Conservation (phyloP, 2,329 filamentous ascomycete genomes). For the Cadophora luteo-olivacea region DNA sequence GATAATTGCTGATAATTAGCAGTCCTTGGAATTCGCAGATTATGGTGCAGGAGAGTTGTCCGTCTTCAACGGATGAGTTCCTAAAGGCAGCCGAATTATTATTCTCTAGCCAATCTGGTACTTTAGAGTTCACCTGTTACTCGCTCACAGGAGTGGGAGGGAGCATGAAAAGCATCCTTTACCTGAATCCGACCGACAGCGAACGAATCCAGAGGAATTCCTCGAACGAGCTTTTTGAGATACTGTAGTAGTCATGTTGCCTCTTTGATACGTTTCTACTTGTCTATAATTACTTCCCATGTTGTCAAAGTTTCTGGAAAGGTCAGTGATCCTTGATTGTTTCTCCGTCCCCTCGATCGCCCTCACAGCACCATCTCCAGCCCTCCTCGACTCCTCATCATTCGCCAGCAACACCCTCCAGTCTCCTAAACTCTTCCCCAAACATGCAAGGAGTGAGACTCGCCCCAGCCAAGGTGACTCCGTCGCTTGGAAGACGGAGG, state of each 20-base stretch:
- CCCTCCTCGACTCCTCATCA: too few relatives aligned
- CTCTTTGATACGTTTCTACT: not conserved
- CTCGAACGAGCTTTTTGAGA: not conserved
- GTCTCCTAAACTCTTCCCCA: not conserved
- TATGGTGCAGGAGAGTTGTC: not conserved
- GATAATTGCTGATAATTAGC: not conserved
- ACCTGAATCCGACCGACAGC: not conserved
- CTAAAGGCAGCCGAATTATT: too few relatives aligned
- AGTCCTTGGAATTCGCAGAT: not conserved
- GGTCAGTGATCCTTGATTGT: not conserved
- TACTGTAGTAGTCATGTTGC: not conserved
- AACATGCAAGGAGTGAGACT: constrained; percentile 13
- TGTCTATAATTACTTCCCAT: not conserved
- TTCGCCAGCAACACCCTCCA: too few relatives aligned
- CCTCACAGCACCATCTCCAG: not conserved
- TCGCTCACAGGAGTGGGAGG: not conserved
- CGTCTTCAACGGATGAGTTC: too few relatives aligned
- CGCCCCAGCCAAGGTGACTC: constrained; percentile 8
- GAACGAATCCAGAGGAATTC: not conserved
- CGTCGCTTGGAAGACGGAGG: constrained; percentile 18
- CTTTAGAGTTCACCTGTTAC: constrained; percentile 6
- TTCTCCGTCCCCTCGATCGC: not conserved
- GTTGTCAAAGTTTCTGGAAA: not conserved
- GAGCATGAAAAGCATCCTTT: not conserved
- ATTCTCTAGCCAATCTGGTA: too few relatives aligned